phyloP scores from a whole-genome alignment of 352 stramenopile species.

The Phytophthora idaei region DNA sequence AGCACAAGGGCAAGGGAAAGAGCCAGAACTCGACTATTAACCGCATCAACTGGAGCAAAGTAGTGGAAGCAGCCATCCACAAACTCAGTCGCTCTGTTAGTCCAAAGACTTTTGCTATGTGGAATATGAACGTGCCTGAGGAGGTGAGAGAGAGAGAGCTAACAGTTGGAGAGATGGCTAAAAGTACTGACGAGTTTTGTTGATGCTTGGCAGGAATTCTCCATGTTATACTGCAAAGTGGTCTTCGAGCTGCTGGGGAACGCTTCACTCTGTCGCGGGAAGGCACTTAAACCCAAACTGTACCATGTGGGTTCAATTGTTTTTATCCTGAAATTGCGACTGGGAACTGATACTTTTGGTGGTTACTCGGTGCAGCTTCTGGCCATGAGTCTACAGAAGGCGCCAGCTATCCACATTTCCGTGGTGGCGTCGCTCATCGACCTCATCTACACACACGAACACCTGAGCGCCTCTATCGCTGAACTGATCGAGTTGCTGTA shows the following conservation, averaged over 20 bases:
- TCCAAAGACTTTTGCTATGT: constrained; percentile 69
- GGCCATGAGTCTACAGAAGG: constrained; percentile 59
- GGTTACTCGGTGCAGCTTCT: constrained; percentile 47
- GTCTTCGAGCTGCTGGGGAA: constrained; percentile 75
- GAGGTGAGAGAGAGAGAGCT: constrained; percentile 41
- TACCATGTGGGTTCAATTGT: constrained; percentile 53
- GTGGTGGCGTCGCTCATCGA: constrained; percentile 77
- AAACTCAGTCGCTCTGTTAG: constrained; percentile 68
- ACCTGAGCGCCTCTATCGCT: constrained; percentile 59
- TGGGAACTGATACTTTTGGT: neutral
- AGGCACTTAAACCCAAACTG: constrained; percentile 65
- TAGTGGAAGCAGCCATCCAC: constrained; percentile 62
- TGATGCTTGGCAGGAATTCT: constrained; percentile 62
- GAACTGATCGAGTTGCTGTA: constrained; percentile 71
- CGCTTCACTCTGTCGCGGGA: constrained; percentile 61
- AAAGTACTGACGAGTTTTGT: neutral
- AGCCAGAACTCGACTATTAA: constrained; percentile 41
- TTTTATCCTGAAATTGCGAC: neutral
- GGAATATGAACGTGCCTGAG: constrained; percentile 82
- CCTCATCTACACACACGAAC: constrained; percentile 75
- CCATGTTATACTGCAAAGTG: constrained; percentile 72
- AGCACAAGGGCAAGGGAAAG: constrained; percentile 54
- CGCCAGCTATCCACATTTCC: constrained; percentile 70
- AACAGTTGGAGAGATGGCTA: no score
- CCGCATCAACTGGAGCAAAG: constrained; percentile 67